Base-by-base conservation (phyloP, 768 basidiomycete species). In the Lentinula lateritia region DNA sequence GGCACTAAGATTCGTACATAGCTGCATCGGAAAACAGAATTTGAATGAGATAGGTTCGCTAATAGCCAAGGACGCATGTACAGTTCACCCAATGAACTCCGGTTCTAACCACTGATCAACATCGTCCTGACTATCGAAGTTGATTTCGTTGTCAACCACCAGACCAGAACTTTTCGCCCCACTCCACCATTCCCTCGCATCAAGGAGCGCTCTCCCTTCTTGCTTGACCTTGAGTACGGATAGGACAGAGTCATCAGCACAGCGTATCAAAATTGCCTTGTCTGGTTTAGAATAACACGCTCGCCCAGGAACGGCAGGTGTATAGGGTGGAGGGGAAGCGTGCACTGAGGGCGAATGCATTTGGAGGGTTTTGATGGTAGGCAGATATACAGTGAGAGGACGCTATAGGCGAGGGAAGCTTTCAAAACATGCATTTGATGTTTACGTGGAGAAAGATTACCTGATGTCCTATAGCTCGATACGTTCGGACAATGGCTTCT, bases 181-280 rank as follows among this genome's bases (percentile, higher is more conserved):
- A 69, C 90, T 92, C 90, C 90, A 93, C 87, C 90, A 94, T 55
- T 87, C 86, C 62, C 75, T 80, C 2, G 85, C 87, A 13, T 68
- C 68, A 62, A 91, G 63, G 66, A 82, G 70, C 28, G 77, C 72
- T 64, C 82, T 81, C 58, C 84, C 83, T 64, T 88, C 85, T 62
- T 85, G 83, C 67, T 89, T 86, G 16, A 94, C 73, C 63, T 74
- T 72, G 2, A 74, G 73, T 1, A 92, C 83, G 53, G 75, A 74
- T 16, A 93, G 66, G 53, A 83, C 74, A 0, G 83, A 79, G 34
- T 76, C 75, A 16, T 73, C 72, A 1, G 82, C 82, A 67, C 89
- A 90, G 7, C 79, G 80, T 13, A 91, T 72, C 20, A 85, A 62
- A 45, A 92, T 66, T 0, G 78, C 68, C 18, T 72, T 69, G 13